Conservation (phyloP, 2,329 filamentous ascomycete genomes). For the Claviceps capensis region DNA sequence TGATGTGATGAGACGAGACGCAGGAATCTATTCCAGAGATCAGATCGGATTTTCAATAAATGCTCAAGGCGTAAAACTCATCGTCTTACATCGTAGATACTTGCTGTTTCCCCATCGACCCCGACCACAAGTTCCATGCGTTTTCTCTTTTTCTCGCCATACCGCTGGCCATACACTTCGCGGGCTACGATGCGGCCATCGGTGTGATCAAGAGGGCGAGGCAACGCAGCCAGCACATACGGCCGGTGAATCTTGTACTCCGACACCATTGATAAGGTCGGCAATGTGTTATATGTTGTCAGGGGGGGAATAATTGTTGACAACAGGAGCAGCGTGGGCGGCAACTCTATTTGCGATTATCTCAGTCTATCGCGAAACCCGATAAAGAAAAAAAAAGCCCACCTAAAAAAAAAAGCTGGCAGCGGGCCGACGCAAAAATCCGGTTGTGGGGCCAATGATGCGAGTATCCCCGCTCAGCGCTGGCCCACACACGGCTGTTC, state of each 20-base stretch:
- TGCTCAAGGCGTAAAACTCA: not conserved
- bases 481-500: not conserved
- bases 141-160: slow-evolving; percentile 46
- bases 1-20: slow-evolving; percentile 48
- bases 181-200: slow-evolving; percentile 40
- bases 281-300: not conserved
- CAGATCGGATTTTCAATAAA: not conserved
- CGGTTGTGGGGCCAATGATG: slow-evolving; percentile 15
- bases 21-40: slow-evolving; percentile 35
- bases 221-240: slow-evolving; percentile 47
- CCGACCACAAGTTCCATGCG: slow-evolving; percentile 50
- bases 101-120: slow-evolving; percentile 50
- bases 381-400: slow-evolving; percentile 18
- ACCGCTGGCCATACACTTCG: slow-evolving; percentile 46
- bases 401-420: slow-evolving; percentile 21
- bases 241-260: slow-evolving; percentile 50
- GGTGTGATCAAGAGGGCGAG: slow-evolving; percentile 40
- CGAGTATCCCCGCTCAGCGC: not conserved
- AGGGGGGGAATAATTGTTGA: not conserved
- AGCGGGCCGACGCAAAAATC: slow-evolving; percentile 21
- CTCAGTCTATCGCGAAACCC: not conserved
- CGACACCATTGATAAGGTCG: slow-evolving; percentile 33
- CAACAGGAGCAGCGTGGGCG: not conserved
- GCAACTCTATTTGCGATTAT: not conserved
- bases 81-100: slow-evolving; percentile 47